A percentile compares a stretch with the other conserved stretches of the same genome.
phyloP scores from a whole-genome alignment of 1,284 basidiomycete species.

The Hypsizygus ulmarius region DNA sequence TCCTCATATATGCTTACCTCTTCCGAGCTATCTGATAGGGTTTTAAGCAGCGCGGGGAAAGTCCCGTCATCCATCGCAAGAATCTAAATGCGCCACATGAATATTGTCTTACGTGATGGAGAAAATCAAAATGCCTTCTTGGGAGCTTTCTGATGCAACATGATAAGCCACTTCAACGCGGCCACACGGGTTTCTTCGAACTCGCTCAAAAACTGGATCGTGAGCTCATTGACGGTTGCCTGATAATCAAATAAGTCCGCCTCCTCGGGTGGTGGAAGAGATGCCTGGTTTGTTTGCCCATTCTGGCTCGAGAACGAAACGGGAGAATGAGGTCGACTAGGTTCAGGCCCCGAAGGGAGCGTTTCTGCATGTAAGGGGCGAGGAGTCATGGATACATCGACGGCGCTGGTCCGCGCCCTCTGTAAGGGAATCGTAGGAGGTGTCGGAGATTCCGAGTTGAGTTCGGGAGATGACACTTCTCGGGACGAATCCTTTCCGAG shows the following conservation, averaged over 20 bases:
- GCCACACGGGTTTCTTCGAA: constrained; percentile 96
- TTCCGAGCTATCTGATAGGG: constrained; percentile 94
- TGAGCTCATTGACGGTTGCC: constrained; percentile 88
- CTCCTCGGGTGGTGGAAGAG: constrained; percentile 43
- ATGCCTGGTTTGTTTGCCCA: constrained; percentile 29
- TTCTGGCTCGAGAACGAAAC: constrained; percentile 41
- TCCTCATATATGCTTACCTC: constrained; percentile 53
- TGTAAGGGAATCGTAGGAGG: constrained; percentile 14
- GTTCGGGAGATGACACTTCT: constrained; percentile 47
- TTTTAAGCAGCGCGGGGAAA: constrained; percentile 93
- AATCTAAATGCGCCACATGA: constrained; percentile 52
- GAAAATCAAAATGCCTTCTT: constrained; percentile 62
- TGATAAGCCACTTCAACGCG: constrained; percentile 96
- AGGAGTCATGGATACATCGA: constrained; percentile 26
- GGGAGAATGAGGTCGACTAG: constrained; percentile 59
- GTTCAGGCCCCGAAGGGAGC: constrained; percentile 18
- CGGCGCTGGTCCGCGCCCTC: constrained; percentile 30
- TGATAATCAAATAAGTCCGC: constrained; percentile 91
- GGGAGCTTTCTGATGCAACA: constrained; percentile 97
- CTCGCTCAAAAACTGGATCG: constrained; percentile 92
- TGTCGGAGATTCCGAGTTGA: constrained; percentile 28
- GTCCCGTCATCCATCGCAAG: constrained; percentile 96
- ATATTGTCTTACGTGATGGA: neutral
- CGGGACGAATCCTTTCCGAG: constrained; percentile 31
- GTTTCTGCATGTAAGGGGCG: constrained; percentile 23